Conservation (phyloP, 2,329 filamentous ascomycete species). For the Phoma herbarum region DNA sequence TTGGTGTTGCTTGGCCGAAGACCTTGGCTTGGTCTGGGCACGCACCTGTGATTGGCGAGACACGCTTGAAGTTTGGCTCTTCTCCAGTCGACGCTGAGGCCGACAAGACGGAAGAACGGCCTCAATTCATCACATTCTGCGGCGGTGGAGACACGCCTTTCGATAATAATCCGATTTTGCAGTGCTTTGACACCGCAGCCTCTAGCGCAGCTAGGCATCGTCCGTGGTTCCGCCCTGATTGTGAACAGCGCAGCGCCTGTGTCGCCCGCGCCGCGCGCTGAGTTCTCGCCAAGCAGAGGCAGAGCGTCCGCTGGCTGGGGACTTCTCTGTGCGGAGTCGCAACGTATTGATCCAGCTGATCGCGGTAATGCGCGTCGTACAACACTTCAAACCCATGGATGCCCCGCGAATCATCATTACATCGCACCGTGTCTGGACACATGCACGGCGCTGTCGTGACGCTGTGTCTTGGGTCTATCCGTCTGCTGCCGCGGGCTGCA, state of each 20-base stretch:
- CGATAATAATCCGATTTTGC: background rate
- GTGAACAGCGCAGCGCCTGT: background rate
- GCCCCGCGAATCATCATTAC: constrained; percentile 12
- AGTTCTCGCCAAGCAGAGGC: constrained; percentile 23
- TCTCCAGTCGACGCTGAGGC: constrained; percentile 20
- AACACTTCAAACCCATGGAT: constrained; percentile 1
- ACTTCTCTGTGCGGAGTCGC: constrained; percentile 12
- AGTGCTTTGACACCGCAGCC: background rate
- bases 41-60: constrained; percentile 13
- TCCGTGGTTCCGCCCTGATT: background rate
- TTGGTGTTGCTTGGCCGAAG: constrained; percentile 23
- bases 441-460: constrained; percentile 13
- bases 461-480: constrained; percentile 11
- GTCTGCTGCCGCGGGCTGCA: background rate
- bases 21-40: constrained; percentile 19
- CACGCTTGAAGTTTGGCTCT: constrained; percentile 2
- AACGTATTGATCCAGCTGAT: constrained; percentile 19
- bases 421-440: constrained; percentile 9
- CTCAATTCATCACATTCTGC: constrained; percentile 7
- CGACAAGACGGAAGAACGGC: constrained; percentile 24
- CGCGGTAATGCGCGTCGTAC: constrained; percentile 17
- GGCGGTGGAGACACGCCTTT: constrained; percentile 10
- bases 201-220: constrained; percentile 6
- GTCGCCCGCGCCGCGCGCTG: constrained; percentile 18
- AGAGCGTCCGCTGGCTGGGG: constrained; percentile 35